Conservation (phyloP, 495 filamentous ascomycete genomes). For the Beverwykella pulmonaria region DNA sequence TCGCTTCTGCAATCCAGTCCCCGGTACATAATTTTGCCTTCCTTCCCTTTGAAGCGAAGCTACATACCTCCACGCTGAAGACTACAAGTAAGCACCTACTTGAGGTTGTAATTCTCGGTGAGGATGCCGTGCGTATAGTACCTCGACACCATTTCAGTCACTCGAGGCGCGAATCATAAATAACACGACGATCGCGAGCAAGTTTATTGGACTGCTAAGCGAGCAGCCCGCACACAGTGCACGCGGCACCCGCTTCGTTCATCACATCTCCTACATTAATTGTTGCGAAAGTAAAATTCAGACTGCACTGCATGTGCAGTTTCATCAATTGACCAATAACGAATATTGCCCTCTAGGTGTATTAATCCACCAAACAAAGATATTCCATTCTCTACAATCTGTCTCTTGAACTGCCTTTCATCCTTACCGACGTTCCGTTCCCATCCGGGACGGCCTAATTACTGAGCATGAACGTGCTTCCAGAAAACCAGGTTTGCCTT, state of each 20-base stretch:
- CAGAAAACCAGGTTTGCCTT: background rate
- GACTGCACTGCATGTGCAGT: background rate
- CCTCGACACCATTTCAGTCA: background rate
- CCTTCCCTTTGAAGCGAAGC: background rate
- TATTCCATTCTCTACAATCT: background rate
- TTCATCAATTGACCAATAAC: background rate
- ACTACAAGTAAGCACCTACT: background rate
- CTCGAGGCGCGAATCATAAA: background rate
- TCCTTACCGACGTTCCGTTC: background rate
- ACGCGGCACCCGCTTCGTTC: no score
- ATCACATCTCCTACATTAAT: no score
- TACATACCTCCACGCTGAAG: background rate
- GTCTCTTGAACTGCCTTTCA: background rate
- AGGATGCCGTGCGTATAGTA: background rate
- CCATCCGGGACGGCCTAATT: background rate
- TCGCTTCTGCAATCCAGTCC: background rate
- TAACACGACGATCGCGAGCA: background rate
- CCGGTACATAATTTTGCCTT: background rate
- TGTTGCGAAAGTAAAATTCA: background rate
- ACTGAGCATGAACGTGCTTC: background rate
- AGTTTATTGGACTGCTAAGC: background rate
- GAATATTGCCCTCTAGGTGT: background rate
- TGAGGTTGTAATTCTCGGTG: background rate
- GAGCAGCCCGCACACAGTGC: background rate
- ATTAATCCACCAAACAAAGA: conserved; percentile 1